Evolutionary conservation across 768 basidiomycete genomes (phyloP).

Genomic region (Kondoa subrosea): DNA sequence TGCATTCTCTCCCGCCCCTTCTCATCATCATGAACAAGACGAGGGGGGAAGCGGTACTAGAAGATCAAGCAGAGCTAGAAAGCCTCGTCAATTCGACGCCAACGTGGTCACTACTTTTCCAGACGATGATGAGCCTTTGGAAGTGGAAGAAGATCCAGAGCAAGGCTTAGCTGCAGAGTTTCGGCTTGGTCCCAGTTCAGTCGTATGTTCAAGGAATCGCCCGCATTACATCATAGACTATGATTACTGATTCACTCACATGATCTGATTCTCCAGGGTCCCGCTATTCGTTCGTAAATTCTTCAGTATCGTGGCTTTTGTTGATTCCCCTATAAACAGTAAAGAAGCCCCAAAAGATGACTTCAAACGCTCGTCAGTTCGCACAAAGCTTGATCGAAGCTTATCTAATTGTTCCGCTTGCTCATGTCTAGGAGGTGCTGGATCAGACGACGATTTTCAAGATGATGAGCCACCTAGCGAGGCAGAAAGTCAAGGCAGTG

Average conservation of each 20-base stretch:
- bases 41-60: not conserved
- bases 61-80: not conserved
- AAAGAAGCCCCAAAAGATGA: not conserved
- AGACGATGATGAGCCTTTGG: not conserved
- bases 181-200: not conserved
- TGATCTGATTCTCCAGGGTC: too few species aligned
- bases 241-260: too few species aligned
- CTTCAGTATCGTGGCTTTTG: too few species aligned
- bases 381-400: too few species aligned
- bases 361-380: not conserved
- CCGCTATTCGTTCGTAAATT: too few species aligned
- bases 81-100: not conserved
- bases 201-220: too few species aligned
- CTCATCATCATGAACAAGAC: too few species aligned
- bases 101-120: not conserved
- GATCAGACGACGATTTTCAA: not conserved
- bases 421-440: too few species aligned
- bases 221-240: too few species aligned
- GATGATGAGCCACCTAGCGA: not conserved
- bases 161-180: not conserved
- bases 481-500: not conserved
- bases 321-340: too few species aligned
- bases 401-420: too few species aligned
- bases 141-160: not conserved
- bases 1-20: too few species aligned